Conservation (phyloP, 2,329 filamentous ascomycete species). For the Aspergillus bombycis region DNA sequence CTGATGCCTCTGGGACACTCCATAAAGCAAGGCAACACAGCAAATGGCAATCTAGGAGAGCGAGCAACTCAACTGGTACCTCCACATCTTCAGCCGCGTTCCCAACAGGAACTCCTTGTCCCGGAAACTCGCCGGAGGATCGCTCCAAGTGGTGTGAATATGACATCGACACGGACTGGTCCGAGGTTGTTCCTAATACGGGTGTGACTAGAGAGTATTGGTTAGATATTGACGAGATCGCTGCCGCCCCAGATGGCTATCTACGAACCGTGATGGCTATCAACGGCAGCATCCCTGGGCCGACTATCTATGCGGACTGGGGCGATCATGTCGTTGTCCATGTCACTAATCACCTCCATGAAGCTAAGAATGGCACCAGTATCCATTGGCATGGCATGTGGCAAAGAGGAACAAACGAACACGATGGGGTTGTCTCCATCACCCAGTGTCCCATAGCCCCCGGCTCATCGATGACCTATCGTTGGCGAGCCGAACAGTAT, state of each 20-base stretch:
- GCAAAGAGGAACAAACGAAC: constrained; percentile 28
- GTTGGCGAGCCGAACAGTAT: constrained; percentile 34
- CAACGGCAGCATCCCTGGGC: constrained; percentile 8
- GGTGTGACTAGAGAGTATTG: not conserved
- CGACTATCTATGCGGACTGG: constrained; percentile 9
- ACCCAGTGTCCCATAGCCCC: constrained; percentile 41
- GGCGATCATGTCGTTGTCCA: constrained; percentile 6
- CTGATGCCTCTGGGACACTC: no score
- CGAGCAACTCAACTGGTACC: no score
- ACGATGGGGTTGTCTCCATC: constrained; percentile 26
- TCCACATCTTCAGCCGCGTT: no score
- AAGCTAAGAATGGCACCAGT: constrained; percentile 9
- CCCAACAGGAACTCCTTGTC: no score
- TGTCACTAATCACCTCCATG: not conserved
- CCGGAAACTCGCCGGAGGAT: not conserved
- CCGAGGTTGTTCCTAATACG: not conserved
- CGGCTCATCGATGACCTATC: constrained; percentile 36
- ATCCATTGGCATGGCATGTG: constrained; percentile 33
- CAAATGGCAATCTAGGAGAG: no score
- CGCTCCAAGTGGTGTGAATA: not conserved
- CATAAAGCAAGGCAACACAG: no score
- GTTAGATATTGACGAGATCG: not conserved
- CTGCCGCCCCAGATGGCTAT: not conserved
- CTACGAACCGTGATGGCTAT: not conserved
- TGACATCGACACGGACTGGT: not conserved